These are phyloP conservation scores for Mollisiaceae sp. DNA, from an alignment of 2,329 filamentous ascomycete genomes.

Conservation along the genomic window DNA sequence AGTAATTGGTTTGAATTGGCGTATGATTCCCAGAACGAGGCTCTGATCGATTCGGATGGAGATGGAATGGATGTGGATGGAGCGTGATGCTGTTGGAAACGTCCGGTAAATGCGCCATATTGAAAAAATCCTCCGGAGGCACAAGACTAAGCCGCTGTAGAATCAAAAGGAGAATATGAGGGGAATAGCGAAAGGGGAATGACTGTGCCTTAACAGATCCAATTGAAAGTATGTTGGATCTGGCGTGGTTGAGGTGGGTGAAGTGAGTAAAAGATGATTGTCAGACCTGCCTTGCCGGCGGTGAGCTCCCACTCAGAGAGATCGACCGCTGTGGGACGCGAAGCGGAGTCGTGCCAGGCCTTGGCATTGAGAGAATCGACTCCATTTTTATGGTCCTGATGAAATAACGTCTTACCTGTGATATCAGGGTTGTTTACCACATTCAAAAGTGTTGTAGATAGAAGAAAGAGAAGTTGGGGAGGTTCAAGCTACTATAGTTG, in stretches of 20 bases:
- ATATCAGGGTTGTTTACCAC: not conserved
- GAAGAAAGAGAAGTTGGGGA: not conserved
- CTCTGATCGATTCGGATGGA: slow-evolving; percentile 38
- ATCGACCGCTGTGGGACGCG: not conserved
- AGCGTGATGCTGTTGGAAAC: slow-evolving; percentile 41
- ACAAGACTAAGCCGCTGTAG: not conserved
- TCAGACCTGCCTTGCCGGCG: not conserved
- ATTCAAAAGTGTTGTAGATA: not conserved
- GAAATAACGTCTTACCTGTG: not conserved
- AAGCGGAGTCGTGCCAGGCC: not conserved
- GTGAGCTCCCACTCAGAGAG: not conserved
- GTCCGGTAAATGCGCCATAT: slow-evolving; percentile 35
- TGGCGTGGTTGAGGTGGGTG: not conserved
- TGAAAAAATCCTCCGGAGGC: slow-evolving; percentile 12
- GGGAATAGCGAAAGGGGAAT: not conserved
- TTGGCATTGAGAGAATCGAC: not conserved
- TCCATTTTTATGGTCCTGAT: not conserved
- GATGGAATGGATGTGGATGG: slow-evolving; percentile 41
- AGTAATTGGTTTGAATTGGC: slow-evolving; percentile 31
- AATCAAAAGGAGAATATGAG: slow-evolving; percentile 1
- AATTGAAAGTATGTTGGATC: not conserved
- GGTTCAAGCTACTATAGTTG: not conserved
- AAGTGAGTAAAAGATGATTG: slow-evolving; percentile 1
- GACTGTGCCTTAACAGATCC: not conserved
- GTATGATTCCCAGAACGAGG: slow-evolving; percentile 35